phyloP scores from a whole-genome alignment of 2,329 filamentous ascomycete species.

The Fusarium sublunatum region DNA sequence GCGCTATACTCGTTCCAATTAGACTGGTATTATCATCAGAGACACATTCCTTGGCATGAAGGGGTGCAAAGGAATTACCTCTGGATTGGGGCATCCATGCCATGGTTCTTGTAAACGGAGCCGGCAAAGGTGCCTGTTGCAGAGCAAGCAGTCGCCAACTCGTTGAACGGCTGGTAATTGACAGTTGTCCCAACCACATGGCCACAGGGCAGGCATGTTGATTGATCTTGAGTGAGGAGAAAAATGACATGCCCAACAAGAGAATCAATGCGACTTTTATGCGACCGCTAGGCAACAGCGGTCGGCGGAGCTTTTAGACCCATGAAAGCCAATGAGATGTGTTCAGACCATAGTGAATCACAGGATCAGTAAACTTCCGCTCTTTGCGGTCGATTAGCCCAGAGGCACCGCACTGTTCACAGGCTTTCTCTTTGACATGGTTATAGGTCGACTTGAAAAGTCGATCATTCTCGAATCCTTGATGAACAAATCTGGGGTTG shows the following conservation, averaged over 20 bases:
- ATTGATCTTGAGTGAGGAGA: too few relatives aligned
- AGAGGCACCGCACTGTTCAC: constrained; percentile 16
- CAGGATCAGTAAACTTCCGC: constrained; percentile 8
- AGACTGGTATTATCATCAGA: background rate
- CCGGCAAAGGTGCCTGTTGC: constrained; percentile 12
- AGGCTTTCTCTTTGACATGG: constrained; percentile 15
- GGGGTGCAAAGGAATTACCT: background rate
- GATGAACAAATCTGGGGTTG: constrained; percentile 15
- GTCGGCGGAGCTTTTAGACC: too few relatives aligned
- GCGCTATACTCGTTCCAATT: constrained; percentile 4
- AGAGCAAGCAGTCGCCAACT: constrained; percentile 15
- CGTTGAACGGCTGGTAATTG: constrained; percentile 9
- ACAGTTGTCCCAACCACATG: constrained; percentile 12
- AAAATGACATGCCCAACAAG: too few relatives aligned
- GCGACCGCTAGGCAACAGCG: too few relatives aligned
- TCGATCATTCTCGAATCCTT: constrained; percentile 27
- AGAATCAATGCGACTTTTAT: too few relatives aligned
- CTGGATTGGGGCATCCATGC: constrained; percentile 14
- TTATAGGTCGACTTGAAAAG: constrained; percentile 22
- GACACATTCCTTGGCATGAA: too few relatives aligned
- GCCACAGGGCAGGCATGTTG: background rate
- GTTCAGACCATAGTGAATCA: constrained; percentile 41
- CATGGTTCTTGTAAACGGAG: constrained; percentile 9
- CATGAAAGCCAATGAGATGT: too few relatives aligned
- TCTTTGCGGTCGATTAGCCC: constrained; percentile 2